Evolutionary conservation across 345 rosid genomes (phyloP).

Genomic region (Theobroma cacao): DNA sequence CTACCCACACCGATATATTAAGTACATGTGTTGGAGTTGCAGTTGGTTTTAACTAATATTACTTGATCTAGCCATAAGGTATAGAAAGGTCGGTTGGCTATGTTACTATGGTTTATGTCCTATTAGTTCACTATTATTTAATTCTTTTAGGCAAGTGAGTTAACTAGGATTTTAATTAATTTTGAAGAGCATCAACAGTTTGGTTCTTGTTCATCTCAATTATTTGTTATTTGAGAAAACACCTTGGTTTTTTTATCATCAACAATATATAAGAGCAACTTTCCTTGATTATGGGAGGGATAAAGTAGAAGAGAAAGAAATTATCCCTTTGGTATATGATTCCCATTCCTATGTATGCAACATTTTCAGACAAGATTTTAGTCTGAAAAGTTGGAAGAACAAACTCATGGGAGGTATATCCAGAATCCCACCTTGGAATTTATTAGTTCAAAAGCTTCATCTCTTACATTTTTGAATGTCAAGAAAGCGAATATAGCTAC

Average conservation of each 20-base stretch:
- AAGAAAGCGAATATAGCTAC: neutral
- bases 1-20: too few species aligned
- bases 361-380: neutral
- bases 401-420: neutral
- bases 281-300: neutral
- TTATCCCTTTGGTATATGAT: neutral
- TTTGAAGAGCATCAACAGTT: neutral
- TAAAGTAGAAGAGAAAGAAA: neutral
- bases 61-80: neutral
- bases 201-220: too few species aligned
- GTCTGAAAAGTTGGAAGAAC: neutral
- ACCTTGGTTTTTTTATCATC: neutral
- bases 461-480: neutral
- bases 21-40: neutral
- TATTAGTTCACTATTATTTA: too few species aligned
- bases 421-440: neutral
- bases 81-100: too few species aligned
- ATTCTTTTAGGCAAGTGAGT: neutral
- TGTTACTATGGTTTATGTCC: too few species aligned
- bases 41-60: too few species aligned
- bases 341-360: neutral
- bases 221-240: neutral
- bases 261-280: neutral
- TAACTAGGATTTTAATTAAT: neutral
- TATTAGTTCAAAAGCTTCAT: neutral